A percentile compares a stretch with the other conserved stretches of the same genome.
Conservation (phyloP, 768 basidiomycete genomes). For the Hortiboletus flavorubellus region DNA sequence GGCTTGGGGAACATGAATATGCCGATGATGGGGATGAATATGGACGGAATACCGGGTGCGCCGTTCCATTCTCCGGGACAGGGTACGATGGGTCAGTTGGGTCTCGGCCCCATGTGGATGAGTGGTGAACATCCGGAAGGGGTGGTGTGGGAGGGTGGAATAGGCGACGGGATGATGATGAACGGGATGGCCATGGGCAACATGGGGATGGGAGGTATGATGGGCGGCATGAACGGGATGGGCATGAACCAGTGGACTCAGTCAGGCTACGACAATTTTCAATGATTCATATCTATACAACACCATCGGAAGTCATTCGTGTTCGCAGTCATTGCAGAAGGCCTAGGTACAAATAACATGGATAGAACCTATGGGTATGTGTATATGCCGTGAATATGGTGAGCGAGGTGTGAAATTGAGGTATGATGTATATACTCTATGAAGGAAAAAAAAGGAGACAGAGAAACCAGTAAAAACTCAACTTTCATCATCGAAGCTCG, state of each 20-base stretch:
- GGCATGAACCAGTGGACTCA: conserved; percentile 40
- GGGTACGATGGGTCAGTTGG: conserved; percentile 23
- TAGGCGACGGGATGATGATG: conserved; percentile 45
- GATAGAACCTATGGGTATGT: conserved; percentile 22
- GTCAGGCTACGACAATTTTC: conserved; percentile 32
- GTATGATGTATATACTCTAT: conserved; percentile 48
- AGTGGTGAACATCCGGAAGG: conserved; percentile 30
- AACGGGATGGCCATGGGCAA: conserved; percentile 36
- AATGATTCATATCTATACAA: conserved; percentile 13
- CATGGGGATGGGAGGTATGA: conserved; percentile 33
- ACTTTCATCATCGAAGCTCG: conserved; percentile 2
- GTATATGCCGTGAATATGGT: conserved; percentile 25
- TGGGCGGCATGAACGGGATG: conserved; percentile 35
- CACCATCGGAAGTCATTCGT: neutral
- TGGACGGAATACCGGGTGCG: conserved; percentile 30
- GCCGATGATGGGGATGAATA: conserved; percentile 41
- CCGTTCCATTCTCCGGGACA: conserved; percentile 23
- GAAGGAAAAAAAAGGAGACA: conserved; percentile 19
- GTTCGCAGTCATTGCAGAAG: conserved; percentile 2
- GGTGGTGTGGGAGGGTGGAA: conserved; percentile 37
- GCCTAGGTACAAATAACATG: conserved; percentile 5
- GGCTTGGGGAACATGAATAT: conserved; percentile 39
- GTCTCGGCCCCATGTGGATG: conserved; percentile 34
- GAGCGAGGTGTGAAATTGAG: conserved; percentile 22
- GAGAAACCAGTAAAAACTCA: conserved; percentile 5